Evolutionary conservation across 2,329 filamentous ascomycete species (phyloP).

Genomic region (Aspergillus quadricinctus): DNA sequence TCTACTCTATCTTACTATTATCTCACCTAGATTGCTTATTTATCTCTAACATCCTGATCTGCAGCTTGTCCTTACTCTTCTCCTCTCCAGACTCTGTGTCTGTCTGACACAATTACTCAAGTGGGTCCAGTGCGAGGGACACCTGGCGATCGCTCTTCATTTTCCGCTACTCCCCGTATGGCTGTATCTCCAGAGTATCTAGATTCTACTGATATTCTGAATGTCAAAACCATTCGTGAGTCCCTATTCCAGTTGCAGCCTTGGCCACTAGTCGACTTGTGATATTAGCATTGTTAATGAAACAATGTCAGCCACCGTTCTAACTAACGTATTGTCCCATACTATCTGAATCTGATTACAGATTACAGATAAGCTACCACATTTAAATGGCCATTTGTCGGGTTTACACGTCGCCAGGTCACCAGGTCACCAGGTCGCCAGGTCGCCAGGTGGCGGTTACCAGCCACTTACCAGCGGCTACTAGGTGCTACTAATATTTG

Average conservation of each 20-base stretch:
- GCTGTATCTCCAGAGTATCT: too few species aligned
- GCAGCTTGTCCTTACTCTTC: too few species aligned
- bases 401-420: too few species aligned
- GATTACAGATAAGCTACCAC: not conserved
- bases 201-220: not conserved
- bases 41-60: too few species aligned
- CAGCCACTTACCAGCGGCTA: too few species aligned
- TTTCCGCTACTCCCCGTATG: not conserved
- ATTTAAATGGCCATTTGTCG: not conserved
- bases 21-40: too few species aligned
- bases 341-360: not conserved
- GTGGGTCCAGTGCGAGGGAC: conserved; percentile 18
- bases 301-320: not conserved
- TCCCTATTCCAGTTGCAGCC: not conserved
- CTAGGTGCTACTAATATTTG: too few species aligned
- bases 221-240: not conserved
- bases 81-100: conserved; percentile 14
- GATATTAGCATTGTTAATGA: not conserved
- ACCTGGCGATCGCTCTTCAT: conserved; percentile 15
- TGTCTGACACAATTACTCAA: conserved; percentile 20
- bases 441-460: too few species aligned
- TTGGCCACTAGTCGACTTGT: not conserved
- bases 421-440: too few species aligned
- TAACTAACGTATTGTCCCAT: not conserved
- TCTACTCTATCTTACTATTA: too few species aligned